Percentiles rank a stretch among this genome's conserved stretches.
These are phyloP conservation scores for Trichophyton mentagrophytes DNA, from an alignment of 2,329 filamentous ascomycete genomes.

Conservation along the genomic window DNA sequence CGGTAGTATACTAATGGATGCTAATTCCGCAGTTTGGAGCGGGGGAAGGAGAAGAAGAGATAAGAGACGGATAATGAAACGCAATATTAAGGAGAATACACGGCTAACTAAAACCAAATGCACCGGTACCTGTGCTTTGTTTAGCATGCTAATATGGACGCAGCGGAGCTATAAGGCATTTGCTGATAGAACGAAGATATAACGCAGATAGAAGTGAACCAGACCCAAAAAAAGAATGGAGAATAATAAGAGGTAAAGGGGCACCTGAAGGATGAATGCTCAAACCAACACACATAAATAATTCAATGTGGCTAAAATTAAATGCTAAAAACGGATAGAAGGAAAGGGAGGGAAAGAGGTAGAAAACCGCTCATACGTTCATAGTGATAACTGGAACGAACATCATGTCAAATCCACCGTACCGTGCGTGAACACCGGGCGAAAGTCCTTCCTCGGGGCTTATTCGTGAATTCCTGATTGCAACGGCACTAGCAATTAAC, in stretches of 20 bases:
- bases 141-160: not conserved
- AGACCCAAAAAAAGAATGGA: not conserved
- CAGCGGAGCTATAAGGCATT: not conserved
- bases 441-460: not conserved
- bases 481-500: constrained; percentile 12
- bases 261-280: not conserved
- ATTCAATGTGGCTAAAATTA: not conserved
- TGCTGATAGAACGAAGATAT: constrained; percentile 12
- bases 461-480: constrained; percentile 1
- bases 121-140: not conserved
- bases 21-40: too few relatives aligned
- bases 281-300: not conserved
- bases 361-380: not conserved
- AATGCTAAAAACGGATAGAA: not conserved
- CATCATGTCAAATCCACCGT: constrained; percentile 2
- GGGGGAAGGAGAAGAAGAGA: too few relatives aligned
- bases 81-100: not conserved
- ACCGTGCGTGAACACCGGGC: not conserved
- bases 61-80: not conserved
- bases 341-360: not conserved
- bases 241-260: not conserved
- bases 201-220: not conserved
- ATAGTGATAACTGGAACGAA: constrained; percentile 6
- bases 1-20: too few relatives aligned
- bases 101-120: not conserved